Evolutionary conservation across 768 basidiomycete genomes (phyloP).

Genomic region (Pholiota molesta): DNA sequence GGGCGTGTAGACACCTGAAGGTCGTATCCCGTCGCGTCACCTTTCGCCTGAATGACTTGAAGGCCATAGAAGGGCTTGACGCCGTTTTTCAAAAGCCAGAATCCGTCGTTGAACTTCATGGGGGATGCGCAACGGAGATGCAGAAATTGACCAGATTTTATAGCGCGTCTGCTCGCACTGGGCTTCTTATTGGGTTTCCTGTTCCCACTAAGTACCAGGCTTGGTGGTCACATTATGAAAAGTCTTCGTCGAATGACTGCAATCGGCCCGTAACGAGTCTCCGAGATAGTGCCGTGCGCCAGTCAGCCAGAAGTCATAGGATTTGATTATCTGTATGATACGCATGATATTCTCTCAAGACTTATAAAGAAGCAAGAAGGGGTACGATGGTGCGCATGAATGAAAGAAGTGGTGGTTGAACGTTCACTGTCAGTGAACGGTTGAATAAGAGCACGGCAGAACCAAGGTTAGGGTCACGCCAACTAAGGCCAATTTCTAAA

Average conservation of each 20-base stretch:
- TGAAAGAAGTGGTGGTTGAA: no score
- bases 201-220: background rate
- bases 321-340: background rate
- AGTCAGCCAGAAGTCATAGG: background rate
- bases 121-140: background rate
- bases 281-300: slow-evolving; percentile 7
- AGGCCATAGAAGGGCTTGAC: slow-evolving; percentile 64
- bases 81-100: slow-evolving; percentile 68
- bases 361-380: background rate
- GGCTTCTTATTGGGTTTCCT: background rate
- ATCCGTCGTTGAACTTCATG: slow-evolving; percentile 79
- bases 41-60: slow-evolving; percentile 55
- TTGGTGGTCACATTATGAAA: slow-evolving; percentile 11
- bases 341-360: background rate
- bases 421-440: no score
- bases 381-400: background rate
- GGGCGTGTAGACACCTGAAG: slow-evolving; percentile 64
- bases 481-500: no score
- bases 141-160: background rate
- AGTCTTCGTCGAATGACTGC: background rate
- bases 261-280: slow-evolving; percentile 3
- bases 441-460: no score
- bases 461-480: no score
- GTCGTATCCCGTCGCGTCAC: slow-evolving; percentile 50
- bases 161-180: background rate